Percentiles rank a stretch among this genome's conserved stretches.
phyloP scores from a whole-genome alignment of 345 rosid genomes.

The Limnanthes douglasii region DNA sequence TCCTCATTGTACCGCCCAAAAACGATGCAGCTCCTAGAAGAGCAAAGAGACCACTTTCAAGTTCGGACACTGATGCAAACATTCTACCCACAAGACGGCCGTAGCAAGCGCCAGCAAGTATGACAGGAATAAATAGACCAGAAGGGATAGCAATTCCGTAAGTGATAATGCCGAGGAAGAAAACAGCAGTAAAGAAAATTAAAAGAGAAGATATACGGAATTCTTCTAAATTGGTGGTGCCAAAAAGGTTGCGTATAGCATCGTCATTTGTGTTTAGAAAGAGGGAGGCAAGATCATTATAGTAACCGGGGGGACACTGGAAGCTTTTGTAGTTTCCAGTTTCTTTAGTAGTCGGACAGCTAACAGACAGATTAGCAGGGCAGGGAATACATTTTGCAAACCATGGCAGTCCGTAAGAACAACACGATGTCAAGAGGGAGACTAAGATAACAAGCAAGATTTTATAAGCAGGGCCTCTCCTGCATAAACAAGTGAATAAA shows the following conservation, averaged over 20 bases:
- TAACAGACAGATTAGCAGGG: constrained; percentile 29
- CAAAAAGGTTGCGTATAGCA: constrained; percentile 67
- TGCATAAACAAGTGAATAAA: too few species aligned
- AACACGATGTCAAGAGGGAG: constrained; percentile 69
- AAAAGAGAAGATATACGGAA: constrained; percentile 54
- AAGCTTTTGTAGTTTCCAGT: constrained; percentile 70
- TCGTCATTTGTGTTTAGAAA: constrained; percentile 83
- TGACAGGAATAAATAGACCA: constrained; percentile 93
- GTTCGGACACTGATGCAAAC: constrained; percentile 38
- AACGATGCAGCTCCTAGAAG: constrained; percentile 94
- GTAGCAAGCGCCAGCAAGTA: constrained; percentile 87
- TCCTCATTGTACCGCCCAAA: constrained; percentile 96
- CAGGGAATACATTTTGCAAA: constrained; percentile 61
- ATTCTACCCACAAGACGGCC: constrained; percentile 69
- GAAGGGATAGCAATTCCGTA: constrained; percentile 92
- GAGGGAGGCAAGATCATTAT: constrained; percentile 85
- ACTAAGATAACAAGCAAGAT: constrained; percentile 49
- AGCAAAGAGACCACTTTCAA: constrained; percentile 72
- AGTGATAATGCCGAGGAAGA: constrained; percentile 67
- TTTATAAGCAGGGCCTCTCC: constrained; percentile 65
- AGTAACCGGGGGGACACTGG: constrained; percentile 67
- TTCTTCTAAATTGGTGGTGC: constrained; percentile 33
- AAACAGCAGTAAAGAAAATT: constrained; percentile 52
- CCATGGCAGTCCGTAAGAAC: constrained; percentile 86
- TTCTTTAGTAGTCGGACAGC: constrained; percentile 56